These are phyloP conservation scores for Arthrinium puccinioides DNA, from an alignment of 2,329 filamentous ascomycete genomes.

Conservation along the genomic window DNA sequence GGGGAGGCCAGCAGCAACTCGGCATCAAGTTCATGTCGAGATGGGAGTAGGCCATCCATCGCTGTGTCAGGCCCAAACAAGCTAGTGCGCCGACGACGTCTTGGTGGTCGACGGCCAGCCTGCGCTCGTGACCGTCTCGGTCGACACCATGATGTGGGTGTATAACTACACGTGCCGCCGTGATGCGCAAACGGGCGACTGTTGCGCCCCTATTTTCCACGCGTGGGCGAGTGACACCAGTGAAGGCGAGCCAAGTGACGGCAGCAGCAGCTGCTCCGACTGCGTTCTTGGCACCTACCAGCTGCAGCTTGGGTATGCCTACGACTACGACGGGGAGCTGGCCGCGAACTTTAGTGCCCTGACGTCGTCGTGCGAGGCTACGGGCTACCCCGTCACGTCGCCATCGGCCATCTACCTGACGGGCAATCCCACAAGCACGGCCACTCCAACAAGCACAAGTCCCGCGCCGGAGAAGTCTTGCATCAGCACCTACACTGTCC, in stretches of 20 bases:
- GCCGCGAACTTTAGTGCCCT: neutral
- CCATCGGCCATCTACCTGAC: neutral
- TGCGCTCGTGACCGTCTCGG: neutral
- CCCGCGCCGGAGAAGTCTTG: neutral
- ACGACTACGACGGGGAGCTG: neutral
- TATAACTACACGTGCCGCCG: neutral
- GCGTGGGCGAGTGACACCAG: neutral
- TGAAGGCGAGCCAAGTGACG: neutral
- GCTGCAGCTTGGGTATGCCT: neutral
- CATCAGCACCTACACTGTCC: neutral
- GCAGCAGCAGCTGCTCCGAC: neutral
- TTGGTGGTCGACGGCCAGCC: neutral
- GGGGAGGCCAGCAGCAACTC: neutral
- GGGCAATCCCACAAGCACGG: neutral
- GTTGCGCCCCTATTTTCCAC: neutral
- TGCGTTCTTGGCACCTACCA: neutral
- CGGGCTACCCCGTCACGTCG: neutral
- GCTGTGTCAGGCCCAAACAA: neutral
- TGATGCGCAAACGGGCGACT: neutral
- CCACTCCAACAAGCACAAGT: neutral
- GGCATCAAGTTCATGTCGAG: neutral
- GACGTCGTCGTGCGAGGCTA: neutral
- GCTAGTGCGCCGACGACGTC: neutral
- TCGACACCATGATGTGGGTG: neutral
- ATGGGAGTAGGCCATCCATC: neutral